Evolutionary conservation across 2,329 filamentous ascomycete genomes (phyloP), one percentile per base, ranked within the genome.

Genomic region (Sporothrix curviconia): DNA sequence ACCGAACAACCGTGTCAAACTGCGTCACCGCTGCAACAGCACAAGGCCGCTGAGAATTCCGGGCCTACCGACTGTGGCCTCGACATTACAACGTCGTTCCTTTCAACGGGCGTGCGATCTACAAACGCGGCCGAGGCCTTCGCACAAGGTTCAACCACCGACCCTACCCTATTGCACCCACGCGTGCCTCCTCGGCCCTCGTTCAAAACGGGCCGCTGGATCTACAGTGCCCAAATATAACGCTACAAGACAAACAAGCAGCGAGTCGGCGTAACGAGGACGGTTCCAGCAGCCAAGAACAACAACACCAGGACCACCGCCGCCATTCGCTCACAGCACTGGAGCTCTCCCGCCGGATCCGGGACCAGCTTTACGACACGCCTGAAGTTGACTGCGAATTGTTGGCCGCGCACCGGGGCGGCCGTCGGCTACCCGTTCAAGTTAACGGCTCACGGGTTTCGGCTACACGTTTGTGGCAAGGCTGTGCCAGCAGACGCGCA

Each of bases 391-490:
- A 59, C 17, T 59, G 57, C 24, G 15, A 44, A 28, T 59, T 4
- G 36, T 37, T 17, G 25, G 4, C 46, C n/a, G 30, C 37, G 15
- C 36, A 51, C 30, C 7, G 34, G 17, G 57, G 57, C n/a, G 43
- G n/a, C 51, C 30, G 37, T 59, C 15, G 57, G 57, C 44, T 55
- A 44, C 19, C 57, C 51, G 37, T 59, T 59, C 39, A 59, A 59
- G 39, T 15, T 59, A 28, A 59, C 57, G 7, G n/a, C 37, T 59
- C 25, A 55, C 57, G 3, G 56, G 56, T 2, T 58, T 55, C 32
- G 56, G 56, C 43, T 58, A 58, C 19, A 58, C 56, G 5, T 42
- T 58, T 42, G 25, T 58, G 7, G 49, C n/a, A 58, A 58, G n/a
- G 57, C 36, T 3, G 57, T 59, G 4, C 3, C 11, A n/a, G n/a